Evolutionary conservation across 192 early-diverging fungal species (phyloP).

Genomic region (Rhizophlyctis rosea): DNA sequence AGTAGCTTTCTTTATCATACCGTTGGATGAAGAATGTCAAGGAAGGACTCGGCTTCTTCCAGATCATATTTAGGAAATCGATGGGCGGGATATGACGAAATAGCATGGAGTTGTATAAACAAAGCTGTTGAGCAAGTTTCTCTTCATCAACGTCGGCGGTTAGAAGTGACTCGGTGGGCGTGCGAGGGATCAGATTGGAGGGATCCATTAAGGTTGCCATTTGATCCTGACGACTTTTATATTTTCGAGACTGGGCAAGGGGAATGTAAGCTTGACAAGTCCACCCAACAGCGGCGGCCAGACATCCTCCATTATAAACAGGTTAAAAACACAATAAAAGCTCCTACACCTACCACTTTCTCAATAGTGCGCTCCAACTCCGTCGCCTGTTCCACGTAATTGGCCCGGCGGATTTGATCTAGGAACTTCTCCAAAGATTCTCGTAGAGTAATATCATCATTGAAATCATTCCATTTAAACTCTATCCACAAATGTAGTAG

Average conservation of each 20-base stretch:
- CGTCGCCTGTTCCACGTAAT: neutral
- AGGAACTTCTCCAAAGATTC: too few species aligned
- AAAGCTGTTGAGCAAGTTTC: slow-evolving; percentile 45
- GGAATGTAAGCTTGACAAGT: too few species aligned
- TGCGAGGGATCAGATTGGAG: neutral
- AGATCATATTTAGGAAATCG: slow-evolving; percentile 53
- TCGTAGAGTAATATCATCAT: too few species aligned
- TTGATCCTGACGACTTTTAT: neutral
- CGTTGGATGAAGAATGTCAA: slow-evolving; percentile 50
- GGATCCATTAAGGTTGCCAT: slow-evolving; percentile 9
- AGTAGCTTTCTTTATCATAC: slow-evolving; percentile 57
- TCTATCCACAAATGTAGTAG: neutral
- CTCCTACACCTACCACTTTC: neutral
- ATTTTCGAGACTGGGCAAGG: neutral
- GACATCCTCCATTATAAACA: too few species aligned
- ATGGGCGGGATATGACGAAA: slow-evolving; percentile 55
- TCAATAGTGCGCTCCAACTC: slow-evolving; percentile 1
- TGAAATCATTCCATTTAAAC: neutral
- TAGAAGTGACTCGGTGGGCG: neutral
- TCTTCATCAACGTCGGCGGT: slow-evolving; percentile 11
- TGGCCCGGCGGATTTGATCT: neutral
- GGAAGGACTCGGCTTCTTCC: slow-evolving; percentile 43
- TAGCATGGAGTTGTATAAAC: slow-evolving; percentile 46
- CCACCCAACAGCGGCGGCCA: too few species aligned
- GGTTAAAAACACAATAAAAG: neutral